These are phyloP conservation scores for Mortierella antarctica DNA, from an alignment of 192 early-diverging fungal species.

Conservation along the genomic window DNA sequence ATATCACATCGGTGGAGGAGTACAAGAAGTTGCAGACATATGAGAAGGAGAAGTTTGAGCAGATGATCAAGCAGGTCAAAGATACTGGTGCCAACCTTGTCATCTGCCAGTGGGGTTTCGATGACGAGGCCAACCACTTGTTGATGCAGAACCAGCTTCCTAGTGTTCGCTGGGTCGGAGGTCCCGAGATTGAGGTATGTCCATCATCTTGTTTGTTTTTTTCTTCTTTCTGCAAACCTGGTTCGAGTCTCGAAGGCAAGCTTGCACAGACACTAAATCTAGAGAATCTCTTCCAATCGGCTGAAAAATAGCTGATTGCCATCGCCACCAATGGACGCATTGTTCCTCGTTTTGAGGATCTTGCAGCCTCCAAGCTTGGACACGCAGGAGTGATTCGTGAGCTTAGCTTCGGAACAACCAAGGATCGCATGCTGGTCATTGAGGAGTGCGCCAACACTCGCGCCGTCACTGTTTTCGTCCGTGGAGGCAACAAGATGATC, in stretches of 20 bases:
- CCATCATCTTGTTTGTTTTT: neutral
- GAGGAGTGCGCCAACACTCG: slow-evolving; percentile 99
- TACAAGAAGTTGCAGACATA: slow-evolving; percentile 97
- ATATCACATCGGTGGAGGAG: slow-evolving; percentile 98
- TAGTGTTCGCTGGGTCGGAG: slow-evolving; percentile 99
- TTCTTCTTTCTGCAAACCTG: neutral
- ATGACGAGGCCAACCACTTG: slow-evolving; percentile 99
- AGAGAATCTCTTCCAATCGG: neutral
- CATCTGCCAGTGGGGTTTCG: slow-evolving; percentile 99
- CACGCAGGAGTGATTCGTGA: slow-evolving; percentile 95
- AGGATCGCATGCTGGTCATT: slow-evolving; percentile 99
- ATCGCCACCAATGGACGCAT: slow-evolving; percentile 99
- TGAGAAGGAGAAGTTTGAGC: slow-evolving; percentile 96
- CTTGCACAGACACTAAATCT: neutral
- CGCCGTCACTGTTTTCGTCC: slow-evolving; percentile 96
- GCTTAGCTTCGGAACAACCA: slow-evolving; percentile 95
- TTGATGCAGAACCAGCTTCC: slow-evolving; percentile 97
- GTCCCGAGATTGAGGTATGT: slow-evolving; percentile 95
- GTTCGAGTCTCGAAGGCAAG: neutral
- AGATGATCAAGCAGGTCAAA: slow-evolving; percentile 98
- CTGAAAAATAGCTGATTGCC: slow-evolving; percentile 80
- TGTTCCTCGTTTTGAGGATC: slow-evolving; percentile 99
- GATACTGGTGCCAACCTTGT: slow-evolving; percentile 98
- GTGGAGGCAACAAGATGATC: slow-evolving; percentile 99
- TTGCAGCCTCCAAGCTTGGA: slow-evolving; percentile 90